Percentiles rank a stretch among this genome's conserved stretches.
Evolutionary conservation across 176 grass and related monocot genomes (phyloP).

Genomic region (Musa troglodytarum): DNA sequence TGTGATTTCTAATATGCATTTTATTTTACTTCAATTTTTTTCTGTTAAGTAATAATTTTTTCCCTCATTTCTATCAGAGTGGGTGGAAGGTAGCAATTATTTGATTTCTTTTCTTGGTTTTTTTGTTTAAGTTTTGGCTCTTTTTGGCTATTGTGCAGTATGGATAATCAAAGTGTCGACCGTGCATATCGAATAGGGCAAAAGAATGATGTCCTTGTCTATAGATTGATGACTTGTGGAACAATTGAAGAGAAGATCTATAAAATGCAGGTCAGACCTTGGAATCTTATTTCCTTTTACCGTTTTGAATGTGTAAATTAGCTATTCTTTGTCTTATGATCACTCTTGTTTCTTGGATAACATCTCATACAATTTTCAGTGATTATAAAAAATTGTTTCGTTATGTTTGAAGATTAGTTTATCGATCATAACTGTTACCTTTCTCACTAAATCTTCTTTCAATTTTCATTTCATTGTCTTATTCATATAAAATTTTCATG

Average conservation of each 20-base stretch:
- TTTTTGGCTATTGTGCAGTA: slow-evolving; percentile 39
- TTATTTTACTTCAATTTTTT: too few species aligned
- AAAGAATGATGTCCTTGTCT: slow-evolving; percentile 72
- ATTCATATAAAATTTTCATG: too few species aligned
- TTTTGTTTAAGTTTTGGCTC: slow-evolving; percentile 2
- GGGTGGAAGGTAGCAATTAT: too few species aligned
- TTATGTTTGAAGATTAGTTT: background rate
- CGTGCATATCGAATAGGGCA: slow-evolving; percentile 88
- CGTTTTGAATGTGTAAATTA: background rate
- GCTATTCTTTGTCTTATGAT: background rate
- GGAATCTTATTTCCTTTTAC: background rate
- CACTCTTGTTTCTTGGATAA: too few species aligned
- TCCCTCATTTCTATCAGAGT: too few species aligned
- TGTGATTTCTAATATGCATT: too few species aligned
- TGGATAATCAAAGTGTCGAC: slow-evolving; percentile 85
- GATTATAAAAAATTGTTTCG: too few species aligned
- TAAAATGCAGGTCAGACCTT: slow-evolving; percentile 68
- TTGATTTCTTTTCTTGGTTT: background rate
- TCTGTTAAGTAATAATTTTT: too few species aligned
- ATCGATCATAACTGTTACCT: too few species aligned
- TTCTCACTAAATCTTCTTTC: too few species aligned
- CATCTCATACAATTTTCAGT: too few species aligned
- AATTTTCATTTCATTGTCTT: too few species aligned
- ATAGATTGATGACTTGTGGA: slow-evolving; percentile 77
- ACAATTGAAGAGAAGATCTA: slow-evolving; percentile 98